Evolutionary conservation across 1,284 basidiomycete genomes (phyloP).

Genomic region (Tilletia caries): DNA sequence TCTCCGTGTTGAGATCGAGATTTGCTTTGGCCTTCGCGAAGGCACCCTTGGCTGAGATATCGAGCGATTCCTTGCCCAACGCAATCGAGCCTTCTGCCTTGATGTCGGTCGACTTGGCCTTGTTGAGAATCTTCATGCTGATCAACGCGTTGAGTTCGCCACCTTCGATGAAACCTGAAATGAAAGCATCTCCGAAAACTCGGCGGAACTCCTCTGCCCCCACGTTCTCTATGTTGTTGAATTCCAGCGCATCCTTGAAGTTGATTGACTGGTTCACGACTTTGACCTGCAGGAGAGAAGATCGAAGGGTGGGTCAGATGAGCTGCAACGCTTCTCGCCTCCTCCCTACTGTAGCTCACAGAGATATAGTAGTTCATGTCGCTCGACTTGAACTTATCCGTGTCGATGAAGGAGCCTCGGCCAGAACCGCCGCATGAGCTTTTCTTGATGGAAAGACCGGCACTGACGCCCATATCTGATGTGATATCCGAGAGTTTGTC

Average conservation of each 20-base stretch:
- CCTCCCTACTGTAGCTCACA: neutral
- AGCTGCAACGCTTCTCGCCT: neutral
- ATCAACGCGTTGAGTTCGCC: conserved; percentile 13
- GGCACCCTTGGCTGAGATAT: conserved; percentile 1
- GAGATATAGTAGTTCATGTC: conserved; percentile 15
- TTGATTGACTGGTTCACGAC: conserved; percentile 16
- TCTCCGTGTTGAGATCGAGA: conserved; percentile 15
- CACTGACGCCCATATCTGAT: conserved; percentile 9
- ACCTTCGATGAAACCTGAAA: conserved; percentile 16
- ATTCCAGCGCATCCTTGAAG: conserved; percentile 10
- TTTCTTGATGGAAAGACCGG: conserved; percentile 11
- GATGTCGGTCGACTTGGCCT: conserved; percentile 8
- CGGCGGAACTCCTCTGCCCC: neutral
- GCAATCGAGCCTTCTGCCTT: conserved; percentile 13
- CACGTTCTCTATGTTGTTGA: neutral
- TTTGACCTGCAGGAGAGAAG: conserved; percentile 4
- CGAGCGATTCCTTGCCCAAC: neutral
- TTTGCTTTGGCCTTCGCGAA: conserved; percentile 12
- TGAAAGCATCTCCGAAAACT: conserved; percentile 10
- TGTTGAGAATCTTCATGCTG: conserved; percentile 15
- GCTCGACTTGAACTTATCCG: conserved; percentile 13
- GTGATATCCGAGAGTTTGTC: conserved; percentile 10
- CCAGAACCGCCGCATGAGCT: conserved; percentile 12
- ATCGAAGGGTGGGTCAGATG: neutral
- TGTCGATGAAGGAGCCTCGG: conserved; percentile 12